A percentile compares a stretch with the other conserved stretches of the same genome.
phyloP scores from a whole-genome alignment of 202 grass and related monocot genomes.

The Panicum hallii region DNA sequence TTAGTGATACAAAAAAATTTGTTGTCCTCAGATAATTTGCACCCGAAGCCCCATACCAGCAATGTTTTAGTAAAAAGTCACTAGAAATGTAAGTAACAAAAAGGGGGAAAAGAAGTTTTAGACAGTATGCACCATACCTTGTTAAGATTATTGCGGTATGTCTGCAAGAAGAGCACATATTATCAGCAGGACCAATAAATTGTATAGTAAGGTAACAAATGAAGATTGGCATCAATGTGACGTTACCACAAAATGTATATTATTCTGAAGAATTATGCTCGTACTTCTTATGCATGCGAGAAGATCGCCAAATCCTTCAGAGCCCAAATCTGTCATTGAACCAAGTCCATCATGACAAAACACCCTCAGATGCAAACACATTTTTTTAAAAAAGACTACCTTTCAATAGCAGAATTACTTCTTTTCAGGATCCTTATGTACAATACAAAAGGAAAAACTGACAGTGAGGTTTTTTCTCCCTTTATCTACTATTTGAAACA shows the following conservation, averaged over 20 bases:
- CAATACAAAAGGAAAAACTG: conserved; percentile 15
- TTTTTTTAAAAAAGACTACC: conserved; percentile 1
- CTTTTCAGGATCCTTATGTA: conserved; percentile 30
- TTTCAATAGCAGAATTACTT: conserved; percentile 31
- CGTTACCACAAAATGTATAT: conserved; percentile 99
- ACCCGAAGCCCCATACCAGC: conserved; percentile 44
- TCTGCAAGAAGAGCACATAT: conserved; percentile 74
- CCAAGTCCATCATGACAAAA: conserved; percentile 44
- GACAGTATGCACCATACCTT: conserved; percentile 69
- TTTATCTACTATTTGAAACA: conserved; percentile 33
- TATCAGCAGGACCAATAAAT: conserved; percentile 46
- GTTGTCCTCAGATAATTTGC: neutral
- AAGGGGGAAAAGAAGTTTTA: neutral
- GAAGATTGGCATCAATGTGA: conserved; percentile 32
- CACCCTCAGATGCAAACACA: conserved; percentile 19
- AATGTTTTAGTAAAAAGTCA: conserved; percentile 11
- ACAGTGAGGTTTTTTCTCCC: conserved; percentile 24
- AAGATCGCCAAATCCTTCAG: conserved; percentile 98
- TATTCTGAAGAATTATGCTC: conserved; percentile 75
- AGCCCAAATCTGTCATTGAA: conserved; percentile 86
- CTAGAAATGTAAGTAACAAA: conserved; percentile 34
- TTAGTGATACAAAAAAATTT: too few relatives aligned
- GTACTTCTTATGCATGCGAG: conserved; percentile 91
- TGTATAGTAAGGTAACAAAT: conserved; percentile 29
- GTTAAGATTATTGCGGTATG: conserved; percentile 98